Percentiles rank a stretch among this genome's conserved stretches.
Conservation (phyloP, 1,284 basidiomycete genomes). For the Cystobasidium pallidum region DNA sequence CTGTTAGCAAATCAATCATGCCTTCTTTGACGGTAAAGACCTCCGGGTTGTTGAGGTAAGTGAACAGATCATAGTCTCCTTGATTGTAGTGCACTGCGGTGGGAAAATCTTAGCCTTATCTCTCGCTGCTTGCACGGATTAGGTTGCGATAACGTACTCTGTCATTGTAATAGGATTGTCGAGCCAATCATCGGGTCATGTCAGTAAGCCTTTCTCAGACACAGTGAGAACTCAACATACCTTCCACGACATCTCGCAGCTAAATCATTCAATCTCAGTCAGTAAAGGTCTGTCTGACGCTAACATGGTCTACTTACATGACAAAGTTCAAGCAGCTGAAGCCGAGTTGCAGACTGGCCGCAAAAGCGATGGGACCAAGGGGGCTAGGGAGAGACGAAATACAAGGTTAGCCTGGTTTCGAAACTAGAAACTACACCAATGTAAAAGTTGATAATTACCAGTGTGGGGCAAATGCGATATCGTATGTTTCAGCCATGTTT, state of each 20-base stretch:
- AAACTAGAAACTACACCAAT: too few relatives aligned
- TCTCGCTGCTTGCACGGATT: background rate
- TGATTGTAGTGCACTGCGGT: constrained; percentile 66
- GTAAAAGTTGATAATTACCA: constrained; percentile 53
- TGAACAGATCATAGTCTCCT: constrained; percentile 68
- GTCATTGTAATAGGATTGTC: background rate
- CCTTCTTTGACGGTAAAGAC: constrained; percentile 69
- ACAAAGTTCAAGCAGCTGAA: constrained; percentile 52
- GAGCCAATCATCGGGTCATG: background rate
- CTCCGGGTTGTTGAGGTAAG: constrained; percentile 59
- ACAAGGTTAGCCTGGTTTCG: background rate
- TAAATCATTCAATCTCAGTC: constrained; percentile 59
- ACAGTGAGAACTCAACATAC: constrained; percentile 53
- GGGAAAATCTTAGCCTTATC: background rate
- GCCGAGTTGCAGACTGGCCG: constrained; percentile 61
- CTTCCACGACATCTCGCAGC: constrained; percentile 69
- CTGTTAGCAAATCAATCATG: constrained; percentile 64
- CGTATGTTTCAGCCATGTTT: constrained; percentile 65
- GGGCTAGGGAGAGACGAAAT: background rate
- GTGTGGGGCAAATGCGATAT: constrained; percentile 59
- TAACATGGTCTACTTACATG: constrained; percentile 49
- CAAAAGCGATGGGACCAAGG: constrained; percentile 71
- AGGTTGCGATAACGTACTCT: background rate
- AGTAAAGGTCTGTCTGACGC: constrained; percentile 52
- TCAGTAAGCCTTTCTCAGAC: background rate